Conservation (phyloP, 768 basidiomycete genomes). For the Pisolithus orientalis region DNA sequence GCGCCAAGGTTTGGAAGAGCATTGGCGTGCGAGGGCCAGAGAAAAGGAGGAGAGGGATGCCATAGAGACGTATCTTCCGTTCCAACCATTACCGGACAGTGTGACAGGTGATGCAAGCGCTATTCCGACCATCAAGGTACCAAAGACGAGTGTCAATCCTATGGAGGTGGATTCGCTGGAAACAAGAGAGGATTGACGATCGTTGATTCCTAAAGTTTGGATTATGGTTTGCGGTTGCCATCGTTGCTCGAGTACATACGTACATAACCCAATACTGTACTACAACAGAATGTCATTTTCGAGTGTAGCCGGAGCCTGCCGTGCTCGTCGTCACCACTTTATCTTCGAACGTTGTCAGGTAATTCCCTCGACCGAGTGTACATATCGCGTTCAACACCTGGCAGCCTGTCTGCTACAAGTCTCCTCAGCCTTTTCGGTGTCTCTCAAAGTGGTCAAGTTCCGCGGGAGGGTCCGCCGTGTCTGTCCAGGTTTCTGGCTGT, state of each 20-base stretch:
- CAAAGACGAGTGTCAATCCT: slow-evolving; percentile 2
- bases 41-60: slow-evolving; percentile 22
- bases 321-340: neutral
- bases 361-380: no score
- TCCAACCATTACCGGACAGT: slow-evolving; percentile 5
- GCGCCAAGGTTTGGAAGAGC: slow-evolving; percentile 33
- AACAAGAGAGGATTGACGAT: neutral
- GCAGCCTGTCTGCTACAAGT: no score
- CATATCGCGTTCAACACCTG: no score
- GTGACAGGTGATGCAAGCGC: neutral
- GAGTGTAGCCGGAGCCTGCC: neutral
- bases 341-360: neutral
- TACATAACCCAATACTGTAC: neutral
- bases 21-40: slow-evolving; percentile 28
- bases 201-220: neutral
- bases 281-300: neutral
- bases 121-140: neutral
- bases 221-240: neutral
- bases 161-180: slow-evolving; percentile 15
- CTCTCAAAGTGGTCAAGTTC: slow-evolving; percentile 3
- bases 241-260: neutral
- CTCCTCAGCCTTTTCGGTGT: neutral
- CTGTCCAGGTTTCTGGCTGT: slow-evolving; percentile 35
- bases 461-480: slow-evolving; percentile 45
- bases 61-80: slow-evolving; percentile 11